These are phyloP conservation scores for Hura crepitans DNA, from an alignment of 441 rosid species.

Conservation along the genomic window DNA sequence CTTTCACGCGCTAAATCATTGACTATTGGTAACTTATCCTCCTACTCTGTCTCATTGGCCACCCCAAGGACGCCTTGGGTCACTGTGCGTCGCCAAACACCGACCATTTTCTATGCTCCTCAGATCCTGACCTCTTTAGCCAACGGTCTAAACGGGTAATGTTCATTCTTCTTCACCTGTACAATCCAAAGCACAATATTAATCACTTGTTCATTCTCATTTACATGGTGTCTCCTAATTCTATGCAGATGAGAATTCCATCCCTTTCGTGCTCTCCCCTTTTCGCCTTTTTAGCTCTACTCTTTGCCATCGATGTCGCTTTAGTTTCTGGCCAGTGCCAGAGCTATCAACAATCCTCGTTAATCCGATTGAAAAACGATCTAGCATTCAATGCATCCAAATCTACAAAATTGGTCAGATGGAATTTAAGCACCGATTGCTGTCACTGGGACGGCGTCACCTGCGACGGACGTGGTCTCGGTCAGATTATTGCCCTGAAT, in stretches of 20 bases:
- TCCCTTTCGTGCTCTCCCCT: constrained; percentile 23
- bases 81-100: background rate
- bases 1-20: too few species aligned
- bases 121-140: too few species aligned
- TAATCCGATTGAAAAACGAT: constrained; percentile 27
- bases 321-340: constrained; percentile 34
- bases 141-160: background rate
- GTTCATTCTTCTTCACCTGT: background rate
- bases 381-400: constrained; percentile 8
- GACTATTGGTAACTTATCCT: too few species aligned
- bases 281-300: too few species aligned
- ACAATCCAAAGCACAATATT: background rate
- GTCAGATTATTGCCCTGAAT: constrained; percentile 34
- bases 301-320: constrained; percentile 1
- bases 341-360: constrained; percentile 31
- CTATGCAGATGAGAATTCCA: constrained; percentile 32
- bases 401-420: constrained; percentile 24
- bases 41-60: background rate
- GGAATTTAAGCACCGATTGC: constrained; percentile 33
- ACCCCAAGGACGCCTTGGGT: background rate
- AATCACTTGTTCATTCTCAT: background rate
- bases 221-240: constrained; percentile 17
- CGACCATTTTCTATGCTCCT: background rate
- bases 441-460: constrained; percentile 40
- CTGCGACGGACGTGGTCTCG: constrained; percentile 29